Percentiles rank a stretch among this genome's conserved stretches.
These are phyloP conservation scores for Crinitomyces ghanaensis DNA, from an alignment of 805 yeast genomes.

Conservation along the genomic window DNA sequence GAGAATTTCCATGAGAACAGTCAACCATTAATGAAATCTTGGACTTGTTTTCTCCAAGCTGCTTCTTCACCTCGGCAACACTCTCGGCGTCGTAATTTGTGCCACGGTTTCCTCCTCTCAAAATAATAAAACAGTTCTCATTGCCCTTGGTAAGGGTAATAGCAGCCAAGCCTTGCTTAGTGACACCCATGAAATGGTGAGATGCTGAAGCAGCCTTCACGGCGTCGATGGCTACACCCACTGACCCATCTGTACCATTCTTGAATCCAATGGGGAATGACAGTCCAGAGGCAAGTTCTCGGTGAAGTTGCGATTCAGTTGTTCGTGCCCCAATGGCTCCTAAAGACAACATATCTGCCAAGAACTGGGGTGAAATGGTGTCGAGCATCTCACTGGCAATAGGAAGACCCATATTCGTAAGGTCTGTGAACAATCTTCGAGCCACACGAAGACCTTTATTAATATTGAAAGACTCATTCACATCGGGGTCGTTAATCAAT, in stretches of 20 bases:
- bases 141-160: slow-evolving; percentile 95
- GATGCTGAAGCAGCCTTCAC: slow-evolving; percentile 82
- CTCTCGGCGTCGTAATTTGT: slow-evolving; percentile 81
- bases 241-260: slow-evolving; percentile 94
- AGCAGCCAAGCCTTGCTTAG: slow-evolving; percentile 94
- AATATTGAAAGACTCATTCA: slow-evolving; percentile 84
- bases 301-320: slow-evolving; percentile 94
- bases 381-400: slow-evolving; percentile 98
- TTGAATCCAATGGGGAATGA: slow-evolving; percentile 99
- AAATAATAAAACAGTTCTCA: slow-evolving; percentile 82
- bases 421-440: slow-evolving; percentile 71
- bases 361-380: slow-evolving; percentile 92
- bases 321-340: slow-evolving; percentile 99
- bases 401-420: slow-evolving; percentile 73
- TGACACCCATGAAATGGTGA: slow-evolving; percentile 95
- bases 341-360: slow-evolving; percentile 78
- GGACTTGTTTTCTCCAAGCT: slow-evolving; percentile 32
- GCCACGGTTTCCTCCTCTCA: slow-evolving; percentile 92
- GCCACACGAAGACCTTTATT: slow-evolving; percentile 87
- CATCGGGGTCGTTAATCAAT: slow-evolving; percentile 90
- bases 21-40: slow-evolving; percentile 72
- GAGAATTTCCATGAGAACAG: slow-evolving; percentile 96
- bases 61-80: slow-evolving; percentile 63
- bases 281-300: slow-evolving; percentile 94
- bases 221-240: slow-evolving; percentile 90